Conservation (phyloP, 768 basidiomycete species). For the Fomitopsis serialis region DNA sequence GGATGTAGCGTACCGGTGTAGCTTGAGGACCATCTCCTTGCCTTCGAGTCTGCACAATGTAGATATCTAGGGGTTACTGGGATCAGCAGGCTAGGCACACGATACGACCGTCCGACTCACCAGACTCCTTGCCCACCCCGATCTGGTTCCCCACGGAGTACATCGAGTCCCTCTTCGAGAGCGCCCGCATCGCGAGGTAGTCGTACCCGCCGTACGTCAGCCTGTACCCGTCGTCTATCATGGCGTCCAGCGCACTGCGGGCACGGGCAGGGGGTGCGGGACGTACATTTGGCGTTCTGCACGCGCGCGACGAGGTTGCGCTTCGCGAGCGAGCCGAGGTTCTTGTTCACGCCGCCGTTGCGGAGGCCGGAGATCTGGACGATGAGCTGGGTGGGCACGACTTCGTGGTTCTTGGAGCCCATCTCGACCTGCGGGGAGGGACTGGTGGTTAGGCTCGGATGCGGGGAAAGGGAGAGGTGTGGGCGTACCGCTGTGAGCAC, state of each 20-base stretch:
- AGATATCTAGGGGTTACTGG: constrained; percentile 57
- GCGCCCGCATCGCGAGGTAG: constrained; percentile 87
- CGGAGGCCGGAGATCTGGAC: constrained; percentile 90
- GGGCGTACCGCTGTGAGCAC: constrained; percentile 83
- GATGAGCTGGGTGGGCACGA: constrained; percentile 86
- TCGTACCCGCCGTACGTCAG: constrained; percentile 99
- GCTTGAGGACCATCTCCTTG: constrained; percentile 83
- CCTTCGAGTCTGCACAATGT: constrained; percentile 89
- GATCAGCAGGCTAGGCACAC: too few species aligned
- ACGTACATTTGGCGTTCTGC: constrained; percentile 87
- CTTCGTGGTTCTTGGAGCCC: constrained; percentile 96
- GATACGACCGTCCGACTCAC: constrained; percentile 33
- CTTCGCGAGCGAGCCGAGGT: constrained; percentile 86
- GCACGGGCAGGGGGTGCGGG: background rate
- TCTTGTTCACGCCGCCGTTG: constrained; percentile 90
- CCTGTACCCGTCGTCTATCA: constrained; percentile 90
- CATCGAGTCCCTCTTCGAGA: constrained; percentile 87
- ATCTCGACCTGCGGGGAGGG: constrained; percentile 74
- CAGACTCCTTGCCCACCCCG: constrained; percentile 97
- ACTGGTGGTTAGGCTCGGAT: background rate
- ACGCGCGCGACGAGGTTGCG: constrained; percentile 85
- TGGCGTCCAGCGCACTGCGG: background rate
- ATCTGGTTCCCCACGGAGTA: constrained; percentile 95
- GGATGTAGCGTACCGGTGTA: constrained; percentile 66
- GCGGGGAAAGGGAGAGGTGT: background rate